Percentiles rank a stretch among this genome's conserved stretches.
These are phyloP conservation scores for Cryphonectria japonica DNA, from an alignment of 2,329 filamentous ascomycete species.

Conservation along the genomic window DNA sequence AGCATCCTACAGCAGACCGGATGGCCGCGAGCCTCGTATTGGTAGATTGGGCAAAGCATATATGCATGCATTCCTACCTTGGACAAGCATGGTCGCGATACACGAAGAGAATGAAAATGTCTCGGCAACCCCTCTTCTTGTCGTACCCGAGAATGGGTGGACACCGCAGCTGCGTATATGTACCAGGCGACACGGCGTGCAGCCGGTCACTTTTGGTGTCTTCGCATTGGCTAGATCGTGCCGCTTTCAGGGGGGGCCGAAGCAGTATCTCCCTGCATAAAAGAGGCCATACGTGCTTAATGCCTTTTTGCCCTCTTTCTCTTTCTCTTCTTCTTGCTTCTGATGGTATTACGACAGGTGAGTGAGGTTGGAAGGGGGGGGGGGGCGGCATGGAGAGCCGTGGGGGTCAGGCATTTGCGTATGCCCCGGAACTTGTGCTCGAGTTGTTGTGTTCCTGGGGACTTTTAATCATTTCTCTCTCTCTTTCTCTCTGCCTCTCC, in stretches of 20 bases:
- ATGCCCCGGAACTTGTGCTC: background rate
- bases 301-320: background rate
- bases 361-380: background rate
- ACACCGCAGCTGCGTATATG: background rate
- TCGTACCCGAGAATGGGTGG: background rate
- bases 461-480: background rate
- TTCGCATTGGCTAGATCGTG: background rate
- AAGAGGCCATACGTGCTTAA: constrained; percentile 10
- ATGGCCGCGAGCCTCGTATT: background rate
- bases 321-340: background rate
- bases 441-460: background rate
- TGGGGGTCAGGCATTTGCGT: background rate
- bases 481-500: background rate
- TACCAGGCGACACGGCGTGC: background rate
- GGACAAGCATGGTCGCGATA: background rate
- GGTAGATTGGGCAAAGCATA: background rate
- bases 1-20: background rate
- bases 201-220: constrained; percentile 13
- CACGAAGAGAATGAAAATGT: constrained; percentile 3
- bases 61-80: constrained; percentile 18
- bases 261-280: constrained; percentile 8
- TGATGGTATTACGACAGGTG: background rate
- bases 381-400: background rate
- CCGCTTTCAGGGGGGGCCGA: background rate
- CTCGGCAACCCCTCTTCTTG: background rate